phyloP scores from a whole-genome alignment of 2,329 filamentous ascomycete species.

The Stemphylium lycopersici region DNA sequence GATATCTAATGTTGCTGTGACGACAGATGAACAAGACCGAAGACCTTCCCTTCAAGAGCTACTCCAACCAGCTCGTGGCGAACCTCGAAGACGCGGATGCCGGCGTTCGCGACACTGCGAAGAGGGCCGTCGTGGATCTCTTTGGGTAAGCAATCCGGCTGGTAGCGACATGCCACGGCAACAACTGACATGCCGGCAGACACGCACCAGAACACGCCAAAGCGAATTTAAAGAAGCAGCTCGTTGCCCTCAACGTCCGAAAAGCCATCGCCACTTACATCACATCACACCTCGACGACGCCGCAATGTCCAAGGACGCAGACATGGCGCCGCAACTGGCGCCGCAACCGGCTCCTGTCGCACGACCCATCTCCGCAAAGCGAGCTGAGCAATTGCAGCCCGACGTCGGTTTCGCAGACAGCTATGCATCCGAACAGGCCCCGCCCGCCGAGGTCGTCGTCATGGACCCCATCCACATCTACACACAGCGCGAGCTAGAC shows the following conservation, averaged over 20 bases:
- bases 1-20: constrained; percentile 20
- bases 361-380: constrained; percentile 42
- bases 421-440: constrained; percentile 59
- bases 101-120: constrained; percentile 83
- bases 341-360: constrained; percentile 31
- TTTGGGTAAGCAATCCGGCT: constrained; percentile 66
- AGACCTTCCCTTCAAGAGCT: constrained; percentile 78
- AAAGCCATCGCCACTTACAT: constrained; percentile 86
- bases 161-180: background rate
- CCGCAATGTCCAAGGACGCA: constrained; percentile 50
- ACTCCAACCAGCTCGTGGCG: constrained; percentile 82
- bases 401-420: constrained; percentile 53
- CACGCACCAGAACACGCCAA: constrained; percentile 83
- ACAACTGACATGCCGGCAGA: constrained; percentile 52
- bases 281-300: constrained; percentile 76
- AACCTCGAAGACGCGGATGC: constrained; percentile 90
- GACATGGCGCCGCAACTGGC: constrained; percentile 27
- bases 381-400: constrained; percentile 46
- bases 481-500: constrained; percentile 85
- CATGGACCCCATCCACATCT: constrained; percentile 82
- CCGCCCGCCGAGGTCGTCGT: constrained; percentile 69
- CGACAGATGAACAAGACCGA: constrained; percentile 79
- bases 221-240: constrained; percentile 84
- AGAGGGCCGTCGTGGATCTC: constrained; percentile 81
- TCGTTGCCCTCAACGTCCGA: constrained; percentile 82